Evolutionary conservation across 2,329 filamentous ascomycete genomes (phyloP), one percentile per base, ranked within the genome.

Genomic region (Lasiodiplodia gonubiensis): DNA sequence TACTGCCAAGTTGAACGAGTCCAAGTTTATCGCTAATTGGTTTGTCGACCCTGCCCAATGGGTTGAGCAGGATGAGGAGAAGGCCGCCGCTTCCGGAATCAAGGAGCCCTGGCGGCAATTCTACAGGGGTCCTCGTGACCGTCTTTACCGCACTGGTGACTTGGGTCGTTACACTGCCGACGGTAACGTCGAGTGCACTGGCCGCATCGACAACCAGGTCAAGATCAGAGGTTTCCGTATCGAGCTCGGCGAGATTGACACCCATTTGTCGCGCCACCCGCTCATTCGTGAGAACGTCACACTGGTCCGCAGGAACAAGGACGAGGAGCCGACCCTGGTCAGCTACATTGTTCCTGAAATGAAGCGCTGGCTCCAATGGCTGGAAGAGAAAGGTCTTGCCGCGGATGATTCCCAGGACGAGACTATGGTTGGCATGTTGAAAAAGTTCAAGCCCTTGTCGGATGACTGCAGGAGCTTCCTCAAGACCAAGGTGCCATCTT

Each of bases 161-260:
- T 82, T 99, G 3, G 94, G 94, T 3, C 84, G 89, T 67, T 94
- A 92, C 74, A 87, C 88, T 63, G 83, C 85, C 2, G 85, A 88
- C 53, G 92, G 92, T 42, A 89, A 90, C 70, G 90, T 93, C 12
- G 90, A 91, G 74, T 92, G 89, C 74, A 90, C 91, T 11, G 94
- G 94, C 25, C 86, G 95, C 68, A 89, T 89, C 27, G 94, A 98
- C 75, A 87, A 90, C 71, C 94, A 98, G 77, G 92, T 97, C 82
- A 99, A 98, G 84, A 94, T 98, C 71, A 90, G 95, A 69, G 94
- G 94, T 1, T 98, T 97, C 85, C 87, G 94, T 69, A 97, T 99
- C 72, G 95, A 99, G 80, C 88, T 98, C 54, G 91, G 90, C 70
- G 95, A 98, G 72, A 97, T 98, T 71, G 94, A 98, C 78, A 91